phyloP scores from a whole-genome alignment of 805 yeast species.

The Candida sonorensis region DNA sequence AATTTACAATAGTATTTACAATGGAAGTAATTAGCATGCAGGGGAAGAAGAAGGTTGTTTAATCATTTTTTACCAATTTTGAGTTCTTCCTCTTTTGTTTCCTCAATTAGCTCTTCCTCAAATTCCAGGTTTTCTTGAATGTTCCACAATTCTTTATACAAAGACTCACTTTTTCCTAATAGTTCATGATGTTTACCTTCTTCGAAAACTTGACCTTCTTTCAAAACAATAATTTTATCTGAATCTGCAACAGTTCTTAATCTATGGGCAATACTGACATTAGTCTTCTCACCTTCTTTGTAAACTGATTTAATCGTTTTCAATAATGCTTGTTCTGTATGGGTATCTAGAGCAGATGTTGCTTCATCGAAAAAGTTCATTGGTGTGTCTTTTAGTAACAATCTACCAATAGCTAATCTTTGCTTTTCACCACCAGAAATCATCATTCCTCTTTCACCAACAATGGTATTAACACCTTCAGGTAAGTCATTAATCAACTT shows the following conservation, averaged over 20 bases:
- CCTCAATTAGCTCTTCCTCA: conserved; percentile 33
- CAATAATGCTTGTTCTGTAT: conserved; percentile 82
- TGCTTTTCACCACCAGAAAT: conserved; percentile 99
- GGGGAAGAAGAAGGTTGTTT: too few species aligned
- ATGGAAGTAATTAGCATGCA: too few species aligned
- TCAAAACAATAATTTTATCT: conserved; percentile 84
- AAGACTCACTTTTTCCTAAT: conserved; percentile 44
- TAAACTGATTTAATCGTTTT: conserved; percentile 68
- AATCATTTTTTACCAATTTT: neutral
- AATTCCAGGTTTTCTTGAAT: conserved; percentile 78
- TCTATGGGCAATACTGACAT: conserved; percentile 89
- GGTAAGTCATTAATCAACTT: conserved; percentile 65
- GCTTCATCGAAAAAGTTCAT: conserved; percentile 97
- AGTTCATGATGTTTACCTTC: conserved; percentile 78
- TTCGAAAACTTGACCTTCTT: conserved; percentile 73
- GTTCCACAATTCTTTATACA: conserved; percentile 81
- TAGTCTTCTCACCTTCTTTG: conserved; percentile 52
- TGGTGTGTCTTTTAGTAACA: conserved; percentile 78
- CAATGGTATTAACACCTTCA: conserved; percentile 76
- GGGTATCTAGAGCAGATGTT: conserved; percentile 92
- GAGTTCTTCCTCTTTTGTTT: conserved; percentile 23
- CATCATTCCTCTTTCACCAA: conserved; percentile 98
- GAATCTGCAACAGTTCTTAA: conserved; percentile 90
- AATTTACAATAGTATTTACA: too few species aligned
- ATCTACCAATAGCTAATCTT: conserved; percentile 86